Evolutionary conservation across 2,329 filamentous ascomycete species (phyloP).

Genomic region (Fusarium veterinarium): DNA sequence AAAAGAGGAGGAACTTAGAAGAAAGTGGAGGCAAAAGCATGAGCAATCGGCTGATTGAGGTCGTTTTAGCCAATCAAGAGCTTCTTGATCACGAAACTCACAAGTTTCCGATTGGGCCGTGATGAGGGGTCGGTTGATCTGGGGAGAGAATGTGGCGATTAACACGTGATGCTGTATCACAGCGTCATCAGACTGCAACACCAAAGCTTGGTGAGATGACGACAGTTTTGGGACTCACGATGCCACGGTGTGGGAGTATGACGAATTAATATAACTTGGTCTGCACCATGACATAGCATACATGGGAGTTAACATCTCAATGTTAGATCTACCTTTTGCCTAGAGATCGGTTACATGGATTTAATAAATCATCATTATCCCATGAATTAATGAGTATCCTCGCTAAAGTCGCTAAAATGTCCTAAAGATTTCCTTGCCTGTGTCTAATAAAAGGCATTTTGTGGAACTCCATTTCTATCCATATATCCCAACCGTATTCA

Average conservation of each 20-base stretch:
- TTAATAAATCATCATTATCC: background rate
- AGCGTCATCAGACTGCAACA: conserved; percentile 31
- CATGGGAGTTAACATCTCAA: fast-evolving
- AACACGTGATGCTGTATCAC: conserved; percentile 41
- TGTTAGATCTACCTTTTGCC: background rate
- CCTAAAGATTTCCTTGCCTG: background rate
- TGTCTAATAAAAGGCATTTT: background rate
- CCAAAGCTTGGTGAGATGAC: conserved; percentile 22
- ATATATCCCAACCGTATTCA: background rate
- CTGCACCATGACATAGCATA: background rate
- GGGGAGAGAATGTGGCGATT: conserved; percentile 35
- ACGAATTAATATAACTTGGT: background rate
- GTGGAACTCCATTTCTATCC: conserved; percentile 13
- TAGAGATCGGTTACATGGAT: background rate
- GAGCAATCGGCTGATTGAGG: conserved; percentile 44
- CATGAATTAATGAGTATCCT: background rate
- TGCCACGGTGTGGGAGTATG: background rate
- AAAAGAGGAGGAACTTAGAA: conserved; percentile 19
- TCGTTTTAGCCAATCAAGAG: conserved; percentile 38
- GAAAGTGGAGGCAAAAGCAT: conserved; percentile 39
- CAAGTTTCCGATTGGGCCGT: conserved; percentile 48
- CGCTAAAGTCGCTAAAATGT: background rate
- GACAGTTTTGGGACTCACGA: conserved; percentile 23
- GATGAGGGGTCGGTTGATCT: conserved; percentile 46
- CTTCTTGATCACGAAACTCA: conserved; percentile 38